Conservation (phyloP, 2,329 filamentous ascomycete species). For the Hymenoscyphus fructigenus region DNA sequence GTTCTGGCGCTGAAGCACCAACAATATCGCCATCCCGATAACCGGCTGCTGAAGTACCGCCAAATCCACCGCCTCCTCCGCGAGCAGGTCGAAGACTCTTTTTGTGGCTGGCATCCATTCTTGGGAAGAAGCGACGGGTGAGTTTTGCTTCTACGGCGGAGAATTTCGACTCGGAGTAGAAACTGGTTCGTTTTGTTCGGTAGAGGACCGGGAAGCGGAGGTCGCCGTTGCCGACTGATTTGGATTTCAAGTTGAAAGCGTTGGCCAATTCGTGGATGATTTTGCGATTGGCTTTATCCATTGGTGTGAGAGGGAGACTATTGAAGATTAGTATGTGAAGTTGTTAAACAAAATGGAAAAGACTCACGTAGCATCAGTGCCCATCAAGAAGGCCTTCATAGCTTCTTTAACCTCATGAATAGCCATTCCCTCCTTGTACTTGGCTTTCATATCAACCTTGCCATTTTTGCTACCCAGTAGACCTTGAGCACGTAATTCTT, state of each 20-base stretch:
- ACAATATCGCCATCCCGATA: slow-evolving; percentile 87
- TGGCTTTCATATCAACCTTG: slow-evolving; percentile 59
- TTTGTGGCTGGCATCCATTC: slow-evolving; percentile 46
- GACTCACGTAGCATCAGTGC: slow-evolving; percentile 60
- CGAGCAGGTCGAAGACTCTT: slow-evolving; percentile 38
- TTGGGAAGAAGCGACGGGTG: slow-evolving; percentile 54
- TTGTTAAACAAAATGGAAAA: neutral
- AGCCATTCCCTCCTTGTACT: slow-evolving; percentile 71
- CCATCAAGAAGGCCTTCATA: slow-evolving; percentile 68
- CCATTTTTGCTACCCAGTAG: slow-evolving; percentile 58
- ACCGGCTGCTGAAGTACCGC: slow-evolving; percentile 44
- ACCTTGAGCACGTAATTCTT: slow-evolving; percentile 65
- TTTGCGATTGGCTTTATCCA: slow-evolving; percentile 76
- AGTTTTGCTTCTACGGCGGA: slow-evolving; percentile 48
- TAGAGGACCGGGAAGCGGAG: slow-evolving; percentile 75
- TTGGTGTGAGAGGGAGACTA: slow-evolving; percentile 76
- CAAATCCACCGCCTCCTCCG: slow-evolving; percentile 33
- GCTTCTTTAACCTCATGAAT: slow-evolving; percentile 71
- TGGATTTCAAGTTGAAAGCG: slow-evolving; percentile 76
- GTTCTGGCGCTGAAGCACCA: slow-evolving; percentile 78
- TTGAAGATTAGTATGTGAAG: slow-evolving; percentile 18
- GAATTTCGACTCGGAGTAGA: slow-evolving; percentile 58
- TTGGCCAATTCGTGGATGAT: slow-evolving; percentile 76
- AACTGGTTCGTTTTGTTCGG: slow-evolving; percentile 66
- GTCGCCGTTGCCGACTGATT: slow-evolving; percentile 73